Percentiles rank a stretch among this genome's conserved stretches.
These are phyloP conservation scores for Lactarius quietus DNA, from an alignment of 768 basidiomycete species.

Conservation along the genomic window DNA sequence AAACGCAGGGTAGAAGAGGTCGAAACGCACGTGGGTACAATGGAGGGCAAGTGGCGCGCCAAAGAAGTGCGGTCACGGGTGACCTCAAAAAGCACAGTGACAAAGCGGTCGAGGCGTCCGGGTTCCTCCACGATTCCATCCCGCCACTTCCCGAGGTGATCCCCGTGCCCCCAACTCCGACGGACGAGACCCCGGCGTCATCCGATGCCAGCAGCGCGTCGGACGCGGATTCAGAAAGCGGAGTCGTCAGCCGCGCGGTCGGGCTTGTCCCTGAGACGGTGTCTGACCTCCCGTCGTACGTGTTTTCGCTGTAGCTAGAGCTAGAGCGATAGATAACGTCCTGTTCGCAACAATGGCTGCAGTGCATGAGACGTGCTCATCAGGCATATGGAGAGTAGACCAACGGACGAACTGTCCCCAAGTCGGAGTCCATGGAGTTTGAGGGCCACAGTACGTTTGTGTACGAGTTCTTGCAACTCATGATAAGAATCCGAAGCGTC, in stretches of 20 bases:
- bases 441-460: too few species aligned
- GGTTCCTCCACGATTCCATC: neutral
- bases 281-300: constrained; percentile 41
- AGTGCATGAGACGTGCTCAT: too few species aligned
- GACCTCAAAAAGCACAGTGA: neutral
- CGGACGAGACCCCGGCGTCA: neutral
- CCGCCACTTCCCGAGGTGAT: neutral
- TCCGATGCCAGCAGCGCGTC: neutral
- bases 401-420: too few species aligned
- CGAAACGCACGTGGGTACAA: constrained; percentile 32
- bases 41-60: constrained; percentile 30
- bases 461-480: too few species aligned
- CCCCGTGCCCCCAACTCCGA: neutral
- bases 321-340: too few species aligned
- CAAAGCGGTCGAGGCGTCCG: constrained; percentile 1
- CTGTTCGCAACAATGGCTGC: too few species aligned
- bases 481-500: too few species aligned
- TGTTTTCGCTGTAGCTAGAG: too few species aligned
- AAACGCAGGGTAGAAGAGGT: constrained; percentile 31
- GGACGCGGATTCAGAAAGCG: neutral
- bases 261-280: constrained; percentile 26
- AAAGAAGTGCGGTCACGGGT: too few species aligned
- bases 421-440: too few species aligned
- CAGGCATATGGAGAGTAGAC: too few species aligned
- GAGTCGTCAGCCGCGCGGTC: neutral